Evolutionary conservation across 495 filamentous ascomycete species (phyloP).

Genomic region (Aspergillus olivimuriae): DNA sequence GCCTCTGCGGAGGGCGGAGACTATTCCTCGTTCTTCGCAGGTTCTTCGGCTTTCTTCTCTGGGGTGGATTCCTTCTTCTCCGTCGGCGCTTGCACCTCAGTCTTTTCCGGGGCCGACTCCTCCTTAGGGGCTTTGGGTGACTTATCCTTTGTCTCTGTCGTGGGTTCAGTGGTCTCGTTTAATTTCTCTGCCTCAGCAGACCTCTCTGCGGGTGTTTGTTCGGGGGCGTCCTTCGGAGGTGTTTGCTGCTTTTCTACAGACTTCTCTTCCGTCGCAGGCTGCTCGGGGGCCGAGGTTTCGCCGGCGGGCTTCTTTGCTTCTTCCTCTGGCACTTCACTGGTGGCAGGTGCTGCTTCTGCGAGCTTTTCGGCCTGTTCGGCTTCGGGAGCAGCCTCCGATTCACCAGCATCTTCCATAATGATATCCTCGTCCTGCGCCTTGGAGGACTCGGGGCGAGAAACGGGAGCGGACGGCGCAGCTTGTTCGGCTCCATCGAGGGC

Average conservation of each 20-base stretch:
- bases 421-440: slow-evolving; percentile 56
- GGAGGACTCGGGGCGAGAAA: slow-evolving; percentile 37
- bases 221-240: slow-evolving; percentile 17
- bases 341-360: slow-evolving; percentile 11
- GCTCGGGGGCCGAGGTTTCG: slow-evolving; percentile 15
- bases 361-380: slow-evolving; percentile 18
- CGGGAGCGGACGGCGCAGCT: slow-evolving; percentile 26
- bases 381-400: slow-evolving; percentile 18
- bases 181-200: slow-evolving; percentile 11
- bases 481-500: slow-evolving; percentile 34
- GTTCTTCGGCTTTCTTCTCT: slow-evolving; percentile 21
- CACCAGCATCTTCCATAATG: slow-evolving; percentile 54
- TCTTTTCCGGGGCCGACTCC: slow-evolving; percentile 13
- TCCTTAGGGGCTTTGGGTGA: slow-evolving; percentile 16
- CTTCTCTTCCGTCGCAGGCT: slow-evolving; percentile 12
- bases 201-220: slow-evolving; percentile 8
- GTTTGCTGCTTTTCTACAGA: slow-evolving; percentile 17
- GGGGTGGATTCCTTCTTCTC: slow-evolving; percentile 16
- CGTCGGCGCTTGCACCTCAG: slow-evolving; percentile 15
- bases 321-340: slow-evolving; percentile 6
- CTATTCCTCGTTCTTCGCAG: slow-evolving; percentile 30
- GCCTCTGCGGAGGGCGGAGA: slow-evolving; percentile 7
- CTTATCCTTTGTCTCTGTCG: slow-evolving; percentile 11
- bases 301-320: slow-evolving; percentile 24
- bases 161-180: slow-evolving; percentile 4